Evolutionary conservation across 345 rosid genomes (phyloP), one percentile per base, ranked within the genome.

Genomic region (Erysimum cheiranthoides): DNA sequence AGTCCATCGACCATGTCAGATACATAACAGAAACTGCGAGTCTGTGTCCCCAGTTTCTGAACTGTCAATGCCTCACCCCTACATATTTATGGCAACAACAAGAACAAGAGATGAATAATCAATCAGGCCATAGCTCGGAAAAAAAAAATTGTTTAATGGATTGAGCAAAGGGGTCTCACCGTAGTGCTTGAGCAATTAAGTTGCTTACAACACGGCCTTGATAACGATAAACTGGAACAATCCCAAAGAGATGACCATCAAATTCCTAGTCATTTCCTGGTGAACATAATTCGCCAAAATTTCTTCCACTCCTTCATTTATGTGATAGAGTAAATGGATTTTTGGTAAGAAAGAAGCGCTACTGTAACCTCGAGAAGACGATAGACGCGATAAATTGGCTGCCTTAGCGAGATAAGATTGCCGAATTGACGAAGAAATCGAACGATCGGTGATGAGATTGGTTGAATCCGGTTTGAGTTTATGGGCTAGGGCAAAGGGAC

Each of bases 141-240:
- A 14, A 31, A n/a, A 18, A 7, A 49, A 0, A 0, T 4, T 51
- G 18, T 35, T 36, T n/a, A 34, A 50, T 54, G 12, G 8, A 52
- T 4, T 39, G 17, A 25, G 16, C 0, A 57, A 34, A 51, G 46
- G 16, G 63, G n/a, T 42, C 73, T 77, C 75, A 95, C 99, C 98
- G 83, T 18, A 95, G 87, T 67, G 99, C 98, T 85, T 92, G 99
- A 70, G 99, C 99, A 49, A 95, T 95, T 89, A 95, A 95, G 77
- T 95, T 95, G 91, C 99, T 95, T 72, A 95, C 99, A 18, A 95
- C 99, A 78, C 99, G 98, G 4, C 99, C 99, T 77, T 77, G 72
- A 77, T 28, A 36, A 70, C 51, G 47, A 77, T 77, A 0, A 77
- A 13, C 1, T 77, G 80, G 53, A 77, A 77, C 66, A 77, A 38